Conservation (phyloP, 2,329 filamentous ascomycete species). For the Leptographium lundbergii region DNA sequence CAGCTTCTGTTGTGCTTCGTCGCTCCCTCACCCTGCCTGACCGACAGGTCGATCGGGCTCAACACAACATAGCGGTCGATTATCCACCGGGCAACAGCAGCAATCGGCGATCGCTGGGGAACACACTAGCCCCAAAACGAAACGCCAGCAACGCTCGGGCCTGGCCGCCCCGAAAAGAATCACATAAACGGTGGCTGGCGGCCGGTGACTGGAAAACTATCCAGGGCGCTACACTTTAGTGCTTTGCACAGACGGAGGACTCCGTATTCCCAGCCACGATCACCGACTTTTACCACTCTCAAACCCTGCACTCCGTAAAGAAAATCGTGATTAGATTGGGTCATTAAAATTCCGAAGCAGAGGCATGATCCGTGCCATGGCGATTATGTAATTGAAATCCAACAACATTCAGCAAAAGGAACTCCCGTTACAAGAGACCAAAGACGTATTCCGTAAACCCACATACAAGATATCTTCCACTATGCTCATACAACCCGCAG, state of each 20-base stretch:
- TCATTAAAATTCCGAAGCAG: too few species aligned
- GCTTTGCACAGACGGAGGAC: not conserved
- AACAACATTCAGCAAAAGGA: too few species aligned
- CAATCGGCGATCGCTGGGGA: not conserved
- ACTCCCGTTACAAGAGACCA: too few species aligned
- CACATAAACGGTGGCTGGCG: not conserved
- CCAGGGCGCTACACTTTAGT: not conserved
- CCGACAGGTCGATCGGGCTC: not conserved
- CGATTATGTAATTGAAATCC: not conserved
- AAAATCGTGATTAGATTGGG: too few species aligned
- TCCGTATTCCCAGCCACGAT: too few species aligned
- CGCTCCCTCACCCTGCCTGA: too few species aligned
- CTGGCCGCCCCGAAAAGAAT: not conserved
- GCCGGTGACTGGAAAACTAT: not conserved
- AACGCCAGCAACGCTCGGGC: not conserved
- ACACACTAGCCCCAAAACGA: not conserved
- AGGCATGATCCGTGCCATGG: too few species aligned
- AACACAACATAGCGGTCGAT: not conserved
- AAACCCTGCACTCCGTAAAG: too few species aligned
- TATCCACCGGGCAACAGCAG: not conserved
- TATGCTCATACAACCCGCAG: not conserved
- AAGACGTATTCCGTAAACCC: not conserved
- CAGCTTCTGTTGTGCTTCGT: too few species aligned
- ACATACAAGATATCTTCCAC: not conserved
- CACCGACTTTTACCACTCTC: too few species aligned